Base-by-base conservation (phyloP, 306 rosid genomes). In the Cicer yamashitae region DNA sequence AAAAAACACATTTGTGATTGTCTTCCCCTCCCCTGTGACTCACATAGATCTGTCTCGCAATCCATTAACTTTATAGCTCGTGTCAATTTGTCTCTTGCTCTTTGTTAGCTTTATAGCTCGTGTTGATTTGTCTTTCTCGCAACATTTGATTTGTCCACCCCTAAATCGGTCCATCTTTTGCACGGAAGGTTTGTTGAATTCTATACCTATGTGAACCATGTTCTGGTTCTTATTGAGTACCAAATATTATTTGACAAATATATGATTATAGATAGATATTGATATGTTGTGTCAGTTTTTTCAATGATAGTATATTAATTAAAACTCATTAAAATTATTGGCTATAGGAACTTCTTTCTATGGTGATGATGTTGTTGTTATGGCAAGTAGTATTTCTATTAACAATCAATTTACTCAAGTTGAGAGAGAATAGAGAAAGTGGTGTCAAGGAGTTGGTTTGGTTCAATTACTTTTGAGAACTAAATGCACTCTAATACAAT, bases 341-440 rank as follows among this genome's bases (percentile, higher is more conserved):
- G 90, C 90, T 73, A 22, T 94, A 57, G 77, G 63, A 81, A 78
- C 76, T 37, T 84, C 77, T 74, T 25, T 44, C 46, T 86, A 84
- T 56, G 89, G 87, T 3, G 84, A 83, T 67, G 96, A 91, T 70
- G 90, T 90, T 67, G 76, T 94, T 81, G 88, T 94, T 74, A 81
- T 84, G 79, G 89, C 81, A 9, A 91, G 96, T 80, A 87, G 85
- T 54, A 85, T 91, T 71, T 87, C 85, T 53, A 85, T 94, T 66
- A 88, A 90, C 50, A 91, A 82, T 45, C 83, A 89, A 74, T 71
- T 88, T 64, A 86, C 84, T 61, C 78, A 77, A 72, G 78, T 90
- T 74, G 38, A 38, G 73, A 25, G 30, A 50, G 51, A n/a, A 38
- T 44, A 78, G 78, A 30, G 58, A 77, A 61, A 43, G 25, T 52